Evolutionary conservation across 805 yeast species (phyloP).

Genomic region (Phaffomyces antillensis): DNA sequence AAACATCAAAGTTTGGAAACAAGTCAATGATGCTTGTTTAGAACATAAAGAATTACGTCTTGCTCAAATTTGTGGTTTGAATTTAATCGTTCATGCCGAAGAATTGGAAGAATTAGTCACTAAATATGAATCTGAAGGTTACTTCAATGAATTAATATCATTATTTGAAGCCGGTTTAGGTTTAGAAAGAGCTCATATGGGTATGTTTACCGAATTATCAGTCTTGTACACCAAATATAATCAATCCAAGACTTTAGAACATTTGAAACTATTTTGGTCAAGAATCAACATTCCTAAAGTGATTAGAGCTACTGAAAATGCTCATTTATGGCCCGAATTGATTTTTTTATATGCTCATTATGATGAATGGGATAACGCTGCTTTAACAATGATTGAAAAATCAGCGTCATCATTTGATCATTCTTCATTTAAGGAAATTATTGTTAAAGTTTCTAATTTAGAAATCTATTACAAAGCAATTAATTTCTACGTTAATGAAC

Average conservation of each 20-base stretch:
- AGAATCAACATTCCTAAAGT: conserved; percentile 97
- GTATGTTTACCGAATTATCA: conserved; percentile 97
- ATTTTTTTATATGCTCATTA: conserved; percentile 96
- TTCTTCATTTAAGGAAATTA: conserved; percentile 84
- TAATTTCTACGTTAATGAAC: conserved; percentile 86
- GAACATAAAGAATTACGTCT: conserved; percentile 91
- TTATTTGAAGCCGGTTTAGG: conserved; percentile 94
- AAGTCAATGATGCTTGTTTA: conserved; percentile 94
- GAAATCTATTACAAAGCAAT: conserved; percentile 97
- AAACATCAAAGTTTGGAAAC: conserved; percentile 91
- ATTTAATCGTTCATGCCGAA: conserved; percentile 94
- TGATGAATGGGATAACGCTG: conserved; percentile 99
- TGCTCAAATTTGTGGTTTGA: conserved; percentile 98
- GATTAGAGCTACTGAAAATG: conserved; percentile 84
- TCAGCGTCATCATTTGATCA: conserved; percentile 93
- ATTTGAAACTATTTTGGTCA: conserved; percentile 95
- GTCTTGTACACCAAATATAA: conserved; percentile 83
- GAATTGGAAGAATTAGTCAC: conserved; percentile 85
- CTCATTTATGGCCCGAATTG: conserved; percentile 94
- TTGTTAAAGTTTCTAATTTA: conserved; percentile 90
- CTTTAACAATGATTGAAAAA: conserved; percentile 92
- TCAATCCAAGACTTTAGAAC: conserved; percentile 91
- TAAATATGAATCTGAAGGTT: conserved; percentile 84
- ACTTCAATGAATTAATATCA: conserved; percentile 84
- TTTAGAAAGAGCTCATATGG: conserved; percentile 98